Conservation (phyloP, 2,329 filamentous ascomycete genomes). For the Chalara sp. region DNA sequence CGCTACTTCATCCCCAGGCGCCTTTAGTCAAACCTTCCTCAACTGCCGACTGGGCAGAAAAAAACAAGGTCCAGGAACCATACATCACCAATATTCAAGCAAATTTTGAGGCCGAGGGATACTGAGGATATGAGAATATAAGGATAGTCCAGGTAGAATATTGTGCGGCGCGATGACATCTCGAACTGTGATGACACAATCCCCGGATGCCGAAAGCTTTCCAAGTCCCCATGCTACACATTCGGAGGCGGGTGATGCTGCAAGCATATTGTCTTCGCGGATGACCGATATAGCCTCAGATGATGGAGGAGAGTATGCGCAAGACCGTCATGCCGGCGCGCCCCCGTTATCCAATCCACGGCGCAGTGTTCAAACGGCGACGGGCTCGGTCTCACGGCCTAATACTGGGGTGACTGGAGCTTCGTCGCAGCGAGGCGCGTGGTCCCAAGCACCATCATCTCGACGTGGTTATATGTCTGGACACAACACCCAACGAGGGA, state of each 20-base stretch:
- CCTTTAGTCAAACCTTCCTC: no score
- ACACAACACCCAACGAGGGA: conserved; percentile 12
- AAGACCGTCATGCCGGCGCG: conserved; percentile 27
- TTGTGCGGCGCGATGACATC: background rate
- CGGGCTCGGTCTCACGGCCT: conserved; percentile 42
- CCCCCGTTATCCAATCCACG: conserved; percentile 26
- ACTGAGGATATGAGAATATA: no score
- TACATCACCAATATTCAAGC: no score
- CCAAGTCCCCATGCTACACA: conserved; percentile 13
- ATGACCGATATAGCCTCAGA: conserved; percentile 49
- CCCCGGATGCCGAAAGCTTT: conserved; percentile 12
- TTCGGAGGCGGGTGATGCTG: conserved; percentile 30
- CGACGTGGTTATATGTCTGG: conserved; percentile 37
- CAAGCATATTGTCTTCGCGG: conserved; percentile 46
- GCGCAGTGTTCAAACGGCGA: conserved; percentile 31
- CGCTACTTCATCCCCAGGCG: no score
- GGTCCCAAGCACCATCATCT: conserved; percentile 49
- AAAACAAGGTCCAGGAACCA: no score
- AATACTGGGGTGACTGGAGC: conserved; percentile 46
- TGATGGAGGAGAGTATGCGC: conserved; percentile 37
- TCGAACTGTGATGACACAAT: conserved; percentile 13
- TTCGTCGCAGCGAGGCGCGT: conserved; percentile 39
- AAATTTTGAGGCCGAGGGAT: no score
- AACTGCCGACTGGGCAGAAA: no score
- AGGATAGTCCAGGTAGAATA: no score